phyloP scores from a whole-genome alignment of 2,329 filamentous ascomycete species.

The Apiospora sp. region DNA sequence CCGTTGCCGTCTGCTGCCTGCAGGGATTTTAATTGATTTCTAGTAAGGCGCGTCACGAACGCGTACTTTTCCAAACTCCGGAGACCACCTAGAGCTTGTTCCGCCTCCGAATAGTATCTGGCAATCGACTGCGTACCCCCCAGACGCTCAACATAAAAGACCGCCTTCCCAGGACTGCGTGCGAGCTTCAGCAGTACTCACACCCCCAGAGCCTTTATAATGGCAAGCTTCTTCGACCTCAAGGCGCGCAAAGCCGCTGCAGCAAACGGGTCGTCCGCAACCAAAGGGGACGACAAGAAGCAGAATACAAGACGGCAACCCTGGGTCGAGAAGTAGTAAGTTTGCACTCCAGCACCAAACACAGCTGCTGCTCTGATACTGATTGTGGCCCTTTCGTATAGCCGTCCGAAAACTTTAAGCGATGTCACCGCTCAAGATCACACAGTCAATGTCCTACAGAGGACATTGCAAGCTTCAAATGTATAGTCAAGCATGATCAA shows the following conservation, averaged over 20 bases:
- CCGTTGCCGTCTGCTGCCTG: not conserved
- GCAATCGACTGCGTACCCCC: not conserved
- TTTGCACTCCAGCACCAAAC: not conserved
- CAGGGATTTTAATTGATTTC: slow-evolving; percentile 20
- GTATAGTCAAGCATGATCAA: slow-evolving; percentile 49
- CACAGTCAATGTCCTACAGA: slow-evolving; percentile 89
- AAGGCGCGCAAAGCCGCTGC: slow-evolving; percentile 88
- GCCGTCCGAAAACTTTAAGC: slow-evolving; percentile 89
- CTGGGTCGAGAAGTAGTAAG: slow-evolving; percentile 99
- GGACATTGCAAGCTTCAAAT: slow-evolving; percentile 94
- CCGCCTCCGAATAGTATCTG: not conserved
- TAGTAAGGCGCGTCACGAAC: not conserved
- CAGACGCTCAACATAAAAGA: not conserved
- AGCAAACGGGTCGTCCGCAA: slow-evolving; percentile 66
- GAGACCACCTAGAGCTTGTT: not conserved
- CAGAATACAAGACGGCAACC: slow-evolving; percentile 77
- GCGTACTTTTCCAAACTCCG: slow-evolving; percentile 2
- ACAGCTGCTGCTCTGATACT: slow-evolving; percentile 32
- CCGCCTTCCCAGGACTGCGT: not conserved
- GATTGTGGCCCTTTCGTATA: slow-evolving; percentile 49
- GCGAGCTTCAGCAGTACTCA: not conserved
- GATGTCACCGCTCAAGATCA: slow-evolving; percentile 99
- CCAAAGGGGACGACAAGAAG: slow-evolving; percentile 72
- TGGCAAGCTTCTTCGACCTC: slow-evolving; percentile 95
- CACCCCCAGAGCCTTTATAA: slow-evolving; percentile 44